Evolutionary conservation across 1,284 basidiomycete species (phyloP).

Genomic region (Gymnopus androsaceus): DNA sequence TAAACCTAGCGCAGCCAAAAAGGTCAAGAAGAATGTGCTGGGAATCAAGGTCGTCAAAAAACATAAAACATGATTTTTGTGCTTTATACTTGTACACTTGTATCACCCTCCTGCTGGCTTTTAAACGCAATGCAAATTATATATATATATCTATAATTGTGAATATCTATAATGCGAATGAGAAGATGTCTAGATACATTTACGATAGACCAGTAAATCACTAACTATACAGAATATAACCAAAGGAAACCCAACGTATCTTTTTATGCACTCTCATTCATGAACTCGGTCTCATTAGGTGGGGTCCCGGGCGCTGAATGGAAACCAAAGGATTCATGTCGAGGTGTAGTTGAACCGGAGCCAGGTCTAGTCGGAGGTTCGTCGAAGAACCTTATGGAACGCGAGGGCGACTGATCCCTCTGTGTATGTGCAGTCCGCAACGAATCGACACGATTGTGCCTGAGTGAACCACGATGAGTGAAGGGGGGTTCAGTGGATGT

Average conservation of each 20-base stretch:
- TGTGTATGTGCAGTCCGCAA: conserved; percentile 6
- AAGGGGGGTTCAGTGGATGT: not conserved
- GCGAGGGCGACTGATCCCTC: conserved; percentile 14
- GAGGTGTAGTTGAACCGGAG: conserved; percentile 5
- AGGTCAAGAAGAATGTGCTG: conserved; percentile 6
- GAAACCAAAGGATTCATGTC: conserved; percentile 3
- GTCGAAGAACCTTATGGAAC: conserved; percentile 16
- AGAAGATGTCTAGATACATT: not conserved
- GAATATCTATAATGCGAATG: not conserved
- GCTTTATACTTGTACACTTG: too few species aligned
- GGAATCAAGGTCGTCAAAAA: conserved; percentile 13
- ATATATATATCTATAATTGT: not conserved
- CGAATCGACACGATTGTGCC: conserved; percentile 12
- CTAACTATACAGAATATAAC: not conserved
- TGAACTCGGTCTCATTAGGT: not conserved
- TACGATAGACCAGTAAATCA: not conserved
- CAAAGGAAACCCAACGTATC: too few species aligned
- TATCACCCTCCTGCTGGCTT: too few species aligned
- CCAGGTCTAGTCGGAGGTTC: conserved; percentile 6
- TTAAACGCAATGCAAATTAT: not conserved
- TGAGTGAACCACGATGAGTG: not conserved
- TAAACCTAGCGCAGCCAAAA: not conserved
- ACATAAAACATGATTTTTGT: not conserved
- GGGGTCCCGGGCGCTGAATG: not conserved
- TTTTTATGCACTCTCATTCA: not conserved